A percentile compares a stretch with the other conserved stretches of the same genome.
Conservation (phyloP, 495 filamentous ascomycete species). For the Collariella sp. region DNA sequence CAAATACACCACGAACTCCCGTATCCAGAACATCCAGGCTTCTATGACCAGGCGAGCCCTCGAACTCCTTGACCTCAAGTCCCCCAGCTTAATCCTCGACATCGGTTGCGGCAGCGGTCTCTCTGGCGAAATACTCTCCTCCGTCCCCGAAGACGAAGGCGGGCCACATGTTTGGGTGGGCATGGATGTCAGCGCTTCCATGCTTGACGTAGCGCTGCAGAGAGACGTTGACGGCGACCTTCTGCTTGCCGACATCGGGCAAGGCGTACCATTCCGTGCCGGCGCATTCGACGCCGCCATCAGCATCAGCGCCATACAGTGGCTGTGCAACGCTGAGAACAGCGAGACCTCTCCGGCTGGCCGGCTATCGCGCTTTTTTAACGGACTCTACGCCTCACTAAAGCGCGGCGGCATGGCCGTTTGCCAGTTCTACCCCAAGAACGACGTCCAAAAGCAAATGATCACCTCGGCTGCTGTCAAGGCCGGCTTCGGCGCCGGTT, state of each 20-base stretch:
- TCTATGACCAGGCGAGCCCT: constrained; percentile 91
- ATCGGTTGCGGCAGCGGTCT: constrained; percentile 93
- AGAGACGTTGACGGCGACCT: constrained; percentile 88
- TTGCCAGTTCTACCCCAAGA: constrained; percentile 96
- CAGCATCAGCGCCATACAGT: constrained; percentile 89
- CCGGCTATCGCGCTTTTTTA: constrained; percentile 76
- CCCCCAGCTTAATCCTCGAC: constrained; percentile 83
- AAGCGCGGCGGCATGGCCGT: constrained; percentile 83
- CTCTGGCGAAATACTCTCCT: constrained; percentile 83
- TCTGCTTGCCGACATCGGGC: constrained; percentile 85
- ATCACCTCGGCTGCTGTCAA: constrained; percentile 79
- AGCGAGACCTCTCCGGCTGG: constrained; percentile 70
- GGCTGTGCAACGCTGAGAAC: constrained; percentile 92
- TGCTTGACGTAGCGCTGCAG: constrained; percentile 87
- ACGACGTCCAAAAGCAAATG: constrained; percentile 84
- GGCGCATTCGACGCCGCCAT: constrained; percentile 93
- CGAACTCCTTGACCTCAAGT: constrained; percentile 71
- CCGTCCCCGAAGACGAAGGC: constrained; percentile 53
- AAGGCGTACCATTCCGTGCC: constrained; percentile 88
- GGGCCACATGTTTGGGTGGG: constrained; percentile 90
- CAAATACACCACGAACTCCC: constrained; percentile 95
- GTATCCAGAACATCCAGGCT: constrained; percentile 89
- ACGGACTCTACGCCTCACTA: constrained; percentile 78
- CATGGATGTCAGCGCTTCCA: constrained; percentile 87
- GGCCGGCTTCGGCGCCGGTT: constrained; percentile 90